Evolutionary conservation across 1,284 basidiomycete genomes (phyloP).

Genomic region (Sanghuangporus baumii): DNA sequence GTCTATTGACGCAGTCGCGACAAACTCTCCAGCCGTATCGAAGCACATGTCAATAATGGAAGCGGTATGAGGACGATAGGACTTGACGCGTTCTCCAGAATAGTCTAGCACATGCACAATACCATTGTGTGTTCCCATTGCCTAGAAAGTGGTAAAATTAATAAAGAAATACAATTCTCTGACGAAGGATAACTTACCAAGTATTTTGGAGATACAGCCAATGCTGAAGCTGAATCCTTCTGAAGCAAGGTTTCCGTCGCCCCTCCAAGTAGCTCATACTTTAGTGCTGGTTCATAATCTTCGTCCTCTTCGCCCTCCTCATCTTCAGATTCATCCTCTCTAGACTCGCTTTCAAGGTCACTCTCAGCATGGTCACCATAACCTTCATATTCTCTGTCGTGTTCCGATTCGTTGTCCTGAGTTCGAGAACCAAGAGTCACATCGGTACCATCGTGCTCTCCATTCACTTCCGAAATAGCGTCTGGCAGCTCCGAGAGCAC

Average conservation of each 20-base stretch:
- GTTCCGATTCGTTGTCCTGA: not conserved
- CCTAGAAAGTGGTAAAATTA: conserved; percentile 38
- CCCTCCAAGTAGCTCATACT: conserved; percentile 82
- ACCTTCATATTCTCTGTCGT: not conserved
- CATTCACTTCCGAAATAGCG: not conserved
- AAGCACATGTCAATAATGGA: conserved; percentile 83
- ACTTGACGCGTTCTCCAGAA: conserved; percentile 80
- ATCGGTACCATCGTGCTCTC: not conserved
- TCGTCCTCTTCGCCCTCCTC: conserved; percentile 42
- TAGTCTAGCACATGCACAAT: conserved; percentile 86
- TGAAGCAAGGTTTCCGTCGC: conserved; percentile 75
- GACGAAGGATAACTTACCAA: conserved; percentile 46
- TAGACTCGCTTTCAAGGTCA: not conserved
- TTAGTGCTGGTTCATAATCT: conserved; percentile 82
- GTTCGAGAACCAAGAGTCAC: not conserved
- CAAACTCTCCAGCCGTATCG: conserved; percentile 83
- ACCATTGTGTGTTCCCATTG: conserved; percentile 87
- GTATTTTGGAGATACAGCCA: conserved; percentile 71
- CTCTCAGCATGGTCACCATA: not conserved
- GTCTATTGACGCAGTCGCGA: conserved; percentile 92
- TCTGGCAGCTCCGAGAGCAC: not conserved
- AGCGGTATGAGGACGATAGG: conserved; percentile 90
- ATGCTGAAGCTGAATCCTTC: conserved; percentile 83
- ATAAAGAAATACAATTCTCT: conserved; percentile 11
- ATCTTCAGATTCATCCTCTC: conserved; percentile 14